phyloP scores from a whole-genome alignment of 192 early-diverging fungal genomes.

The Spinellus fusiger region DNA sequence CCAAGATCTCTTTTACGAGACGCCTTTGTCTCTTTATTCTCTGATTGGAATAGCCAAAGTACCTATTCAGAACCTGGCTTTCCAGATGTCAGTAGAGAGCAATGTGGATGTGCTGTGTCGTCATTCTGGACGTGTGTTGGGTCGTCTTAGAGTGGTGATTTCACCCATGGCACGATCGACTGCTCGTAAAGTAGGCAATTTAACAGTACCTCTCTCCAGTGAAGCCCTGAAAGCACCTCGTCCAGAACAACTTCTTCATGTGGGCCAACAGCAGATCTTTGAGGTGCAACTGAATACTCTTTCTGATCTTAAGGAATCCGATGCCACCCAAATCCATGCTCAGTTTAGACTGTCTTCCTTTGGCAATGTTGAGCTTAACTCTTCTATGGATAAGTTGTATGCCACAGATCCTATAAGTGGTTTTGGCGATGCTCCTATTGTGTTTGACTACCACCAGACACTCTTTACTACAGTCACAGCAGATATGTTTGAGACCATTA shows the following conservation, averaged over 20 bases:
- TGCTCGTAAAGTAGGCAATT: not conserved
- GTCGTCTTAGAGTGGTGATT: slow-evolving; percentile 34
- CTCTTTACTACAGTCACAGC: slow-evolving; percentile 37
- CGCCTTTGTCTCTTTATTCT: slow-evolving; percentile 40
- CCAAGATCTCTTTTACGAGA: slow-evolving; percentile 56
- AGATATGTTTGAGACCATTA: slow-evolving; percentile 36
- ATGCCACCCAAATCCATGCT: slow-evolving; percentile 62
- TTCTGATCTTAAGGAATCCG: slow-evolving; percentile 46
- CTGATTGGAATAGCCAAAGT: slow-evolving; percentile 45
- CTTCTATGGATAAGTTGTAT: slow-evolving; percentile 45
- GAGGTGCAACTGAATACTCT: slow-evolving; percentile 54
- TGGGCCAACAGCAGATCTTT: slow-evolving; percentile 49
- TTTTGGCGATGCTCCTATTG: slow-evolving; percentile 44
- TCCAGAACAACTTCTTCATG: slow-evolving; percentile 4
- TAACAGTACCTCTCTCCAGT: not conserved
- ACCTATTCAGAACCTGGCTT: slow-evolving; percentile 34
- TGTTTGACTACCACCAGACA: slow-evolving; percentile 49
- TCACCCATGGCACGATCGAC: slow-evolving; percentile 31
- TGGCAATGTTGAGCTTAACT: slow-evolving; percentile 35
- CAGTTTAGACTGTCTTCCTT: slow-evolving; percentile 63
- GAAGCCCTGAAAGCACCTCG: not conserved
- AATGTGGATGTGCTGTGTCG: slow-evolving; percentile 34
- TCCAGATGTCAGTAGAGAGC: slow-evolving; percentile 36
- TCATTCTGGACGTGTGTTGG: slow-evolving; percentile 35
- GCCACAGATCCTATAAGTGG: slow-evolving; percentile 52